A percentile compares a stretch with the other conserved stretches of the same genome.
Evolutionary conservation across 441 rosid genomes (phyloP).

Genomic region (Rhodomyrtus psidioides): DNA sequence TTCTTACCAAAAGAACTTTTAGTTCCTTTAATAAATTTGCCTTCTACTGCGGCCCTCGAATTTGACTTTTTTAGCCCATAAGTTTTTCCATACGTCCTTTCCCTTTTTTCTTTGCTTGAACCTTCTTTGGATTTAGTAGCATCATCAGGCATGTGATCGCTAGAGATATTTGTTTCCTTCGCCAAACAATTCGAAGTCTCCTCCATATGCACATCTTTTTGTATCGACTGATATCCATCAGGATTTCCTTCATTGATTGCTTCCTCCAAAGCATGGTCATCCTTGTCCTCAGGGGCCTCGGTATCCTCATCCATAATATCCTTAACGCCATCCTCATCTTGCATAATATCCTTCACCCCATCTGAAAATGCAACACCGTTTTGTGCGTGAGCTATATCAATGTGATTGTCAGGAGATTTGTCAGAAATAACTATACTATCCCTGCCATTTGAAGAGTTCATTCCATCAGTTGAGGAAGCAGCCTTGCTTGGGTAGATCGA

Average conservation of each 20-base stretch:
- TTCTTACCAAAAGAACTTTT: slow-evolving; percentile 15
- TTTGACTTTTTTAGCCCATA: not conserved
- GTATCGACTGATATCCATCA: slow-evolving; percentile 8
- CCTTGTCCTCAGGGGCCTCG: slow-evolving; percentile 42
- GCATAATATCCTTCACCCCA: slow-evolving; percentile 5
- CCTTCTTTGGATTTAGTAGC: slow-evolving; percentile 6
- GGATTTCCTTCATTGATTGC: slow-evolving; percentile 13
- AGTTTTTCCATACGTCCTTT: slow-evolving; percentile 6
- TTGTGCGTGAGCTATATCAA: slow-evolving; percentile 15
- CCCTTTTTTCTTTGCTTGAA: slow-evolving; percentile 2
- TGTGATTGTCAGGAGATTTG: slow-evolving; percentile 12
- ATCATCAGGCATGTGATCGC: slow-evolving; percentile 7
- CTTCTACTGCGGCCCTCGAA: not conserved
- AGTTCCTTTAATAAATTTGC: not conserved
- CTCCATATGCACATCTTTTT: slow-evolving; percentile 6
- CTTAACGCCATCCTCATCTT: slow-evolving; percentile 10
- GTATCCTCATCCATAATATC: slow-evolving; percentile 39
- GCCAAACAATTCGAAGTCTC: slow-evolving; percentile 7
- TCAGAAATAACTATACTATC: slow-evolving; percentile 11
- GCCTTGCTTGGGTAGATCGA: slow-evolving; percentile 41
- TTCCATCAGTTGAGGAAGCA: slow-evolving; percentile 19
- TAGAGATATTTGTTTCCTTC: slow-evolving; percentile 2
- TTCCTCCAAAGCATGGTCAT: slow-evolving; percentile 14
- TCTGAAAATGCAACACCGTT: slow-evolving; percentile 16
- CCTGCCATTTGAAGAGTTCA: slow-evolving; percentile 11